Base-by-base conservation (phyloP, 495 filamentous ascomycete genomes). In the Hypomontagnella monticulosa region DNA sequence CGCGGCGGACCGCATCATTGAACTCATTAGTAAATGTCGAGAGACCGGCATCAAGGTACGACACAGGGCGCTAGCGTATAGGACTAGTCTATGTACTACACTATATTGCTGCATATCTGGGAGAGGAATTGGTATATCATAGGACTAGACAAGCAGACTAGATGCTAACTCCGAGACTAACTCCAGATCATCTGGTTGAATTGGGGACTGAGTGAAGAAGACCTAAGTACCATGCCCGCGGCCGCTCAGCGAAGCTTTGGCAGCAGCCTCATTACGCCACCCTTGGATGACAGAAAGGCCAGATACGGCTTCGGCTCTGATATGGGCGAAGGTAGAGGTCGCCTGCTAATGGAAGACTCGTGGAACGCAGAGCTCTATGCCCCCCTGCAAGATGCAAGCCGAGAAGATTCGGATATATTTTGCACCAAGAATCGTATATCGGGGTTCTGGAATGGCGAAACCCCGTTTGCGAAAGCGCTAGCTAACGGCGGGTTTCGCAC, bases 401-500 rank as follows among this genome's bases (percentile, higher is more conserved):
- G 67, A 37, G 14, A 69, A 1, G 57, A 60, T 12, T 32, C 76
- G 0, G 85, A 88, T 62, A 63, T 85, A 0, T 80, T 78, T 70
- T 80, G 85, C 56, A 75, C 83, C 56, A 88, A 87, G 73, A 82
- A 87, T 61, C 78, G 85, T 7, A 83, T 86, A 76, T 82, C 79
- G 18, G 85, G 84, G 6, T 64, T 88, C 32, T 87, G 84, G 83
- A 74, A 73, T 11, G 52, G 64, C 18, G 56, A 71, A 30, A 73
- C 74, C 40, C 71, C 72, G 36, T 61, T 78, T n/a, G 74, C 70
- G 47, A 66, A 71, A 54, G 55, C 57, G 8, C 47, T 79, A 14
- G 59, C 54, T 14, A 62, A 37, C 1, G 48, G 69, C 42, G 80
- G 77, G 0, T 83, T 81, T 54, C 75, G 60, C 8, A 85, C 83